phyloP scores from a whole-genome alignment of 2,329 filamentous ascomycete genomes.

The Phoma sp. region DNA sequence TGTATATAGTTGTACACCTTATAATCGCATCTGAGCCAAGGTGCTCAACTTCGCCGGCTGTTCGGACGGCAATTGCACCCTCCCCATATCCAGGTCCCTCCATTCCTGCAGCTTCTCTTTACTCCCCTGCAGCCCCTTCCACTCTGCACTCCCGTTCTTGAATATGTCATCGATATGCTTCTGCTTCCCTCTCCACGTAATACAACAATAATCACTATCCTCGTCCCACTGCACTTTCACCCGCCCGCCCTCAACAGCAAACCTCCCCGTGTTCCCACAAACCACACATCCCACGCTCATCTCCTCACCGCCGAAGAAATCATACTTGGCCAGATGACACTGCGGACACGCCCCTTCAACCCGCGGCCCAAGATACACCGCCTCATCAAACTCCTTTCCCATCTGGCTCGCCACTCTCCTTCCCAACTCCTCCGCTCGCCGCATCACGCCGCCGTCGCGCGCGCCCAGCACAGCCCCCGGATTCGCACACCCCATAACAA shows the following conservation, averaged over 20 bases:
- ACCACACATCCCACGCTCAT: slow-evolving; percentile 16
- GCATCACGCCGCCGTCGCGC: background rate
- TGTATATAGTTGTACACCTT: background rate
- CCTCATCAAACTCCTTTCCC: slow-evolving; percentile 15
- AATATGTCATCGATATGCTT: slow-evolving; percentile 23
- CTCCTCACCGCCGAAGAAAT: slow-evolving; percentile 14
- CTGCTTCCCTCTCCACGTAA: slow-evolving; percentile 18
- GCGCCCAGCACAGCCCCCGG: slow-evolving; percentile 12
- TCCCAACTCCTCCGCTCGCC: slow-evolving; percentile 4
- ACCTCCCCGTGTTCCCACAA: slow-evolving; percentile 18
- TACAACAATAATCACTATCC: slow-evolving; percentile 15
- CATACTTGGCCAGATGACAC: slow-evolving; percentile 15
- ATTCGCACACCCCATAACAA: slow-evolving; percentile 9
- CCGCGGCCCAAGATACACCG: slow-evolving; percentile 7
- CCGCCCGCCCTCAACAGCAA: background rate
- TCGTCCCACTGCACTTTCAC: slow-evolving; percentile 10
- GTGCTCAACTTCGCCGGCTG: background rate
- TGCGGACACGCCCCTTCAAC: slow-evolving; percentile 15
- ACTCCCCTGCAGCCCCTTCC: slow-evolving; percentile 14
- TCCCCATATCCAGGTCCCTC: slow-evolving; percentile 3
- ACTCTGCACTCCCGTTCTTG: slow-evolving; percentile 14
- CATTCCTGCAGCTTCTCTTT: slow-evolving; percentile 13
- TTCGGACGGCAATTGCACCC: background rate
- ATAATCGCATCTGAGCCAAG: background rate
- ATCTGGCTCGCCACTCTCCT: slow-evolving; percentile 12